These are phyloP conservation scores for Syncephalis plumigaleata DNA, from an alignment of 371 early-diverging fungal species.

Conservation along the genomic window DNA sequence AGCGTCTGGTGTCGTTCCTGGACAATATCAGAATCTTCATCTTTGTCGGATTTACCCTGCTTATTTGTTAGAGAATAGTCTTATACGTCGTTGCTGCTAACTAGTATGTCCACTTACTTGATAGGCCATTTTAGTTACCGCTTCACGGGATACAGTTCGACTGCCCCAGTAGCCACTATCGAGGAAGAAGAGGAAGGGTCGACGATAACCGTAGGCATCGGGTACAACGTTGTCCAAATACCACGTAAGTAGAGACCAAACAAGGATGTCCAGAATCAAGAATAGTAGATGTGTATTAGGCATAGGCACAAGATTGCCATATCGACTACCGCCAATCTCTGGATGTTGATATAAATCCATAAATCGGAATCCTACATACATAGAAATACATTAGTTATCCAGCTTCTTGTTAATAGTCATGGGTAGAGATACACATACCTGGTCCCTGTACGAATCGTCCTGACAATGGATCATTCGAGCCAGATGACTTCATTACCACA, in stretches of 20 bases:
- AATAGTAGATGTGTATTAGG: conserved; percentile 31
- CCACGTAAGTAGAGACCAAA: conserved; percentile 32
- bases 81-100: background rate
- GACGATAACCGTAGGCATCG: conserved; percentile 37
- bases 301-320: conserved; percentile 18
- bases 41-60: background rate
- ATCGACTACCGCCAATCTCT: background rate
- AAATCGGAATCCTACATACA: background rate
- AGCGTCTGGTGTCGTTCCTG: conserved; percentile 16
- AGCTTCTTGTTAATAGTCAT: background rate
- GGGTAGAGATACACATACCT: conserved; percentile 12
- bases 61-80: background rate
- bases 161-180: conserved; percentile 39
- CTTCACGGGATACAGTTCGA: conserved; percentile 1
- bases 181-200: conserved; percentile 33
- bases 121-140: too few relatives aligned
- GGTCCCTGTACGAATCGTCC: conserved; percentile 32
- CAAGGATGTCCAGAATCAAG: conserved; percentile 31
- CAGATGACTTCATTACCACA: conserved; percentile 33
- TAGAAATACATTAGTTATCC: too few relatives aligned
- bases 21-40: conserved; percentile 29
- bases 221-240: conserved; percentile 48
- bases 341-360: background rate
- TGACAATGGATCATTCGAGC: conserved; percentile 32
- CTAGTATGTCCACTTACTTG: background rate